Evolutionary conservation across 2,329 filamentous ascomycete genomes (phyloP).

Genomic region (Verticillium tricorpus): DNA sequence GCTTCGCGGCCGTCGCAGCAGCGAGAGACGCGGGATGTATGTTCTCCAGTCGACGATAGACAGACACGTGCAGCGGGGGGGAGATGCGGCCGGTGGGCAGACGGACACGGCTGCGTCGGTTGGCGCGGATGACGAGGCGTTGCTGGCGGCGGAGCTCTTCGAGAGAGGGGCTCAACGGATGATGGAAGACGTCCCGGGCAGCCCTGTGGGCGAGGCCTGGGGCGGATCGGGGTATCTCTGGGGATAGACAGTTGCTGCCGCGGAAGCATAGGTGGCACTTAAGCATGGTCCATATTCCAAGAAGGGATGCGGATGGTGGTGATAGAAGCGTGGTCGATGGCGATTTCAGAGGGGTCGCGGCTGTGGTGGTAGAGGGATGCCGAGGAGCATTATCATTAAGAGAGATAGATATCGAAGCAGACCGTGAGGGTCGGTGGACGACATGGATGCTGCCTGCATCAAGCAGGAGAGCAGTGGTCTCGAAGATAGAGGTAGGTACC

Average conservation of each 20-base stretch:
- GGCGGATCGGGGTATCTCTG: constrained; percentile 4
- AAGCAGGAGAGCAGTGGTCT: neutral
- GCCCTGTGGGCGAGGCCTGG: constrained; percentile 20
- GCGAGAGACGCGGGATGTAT: neutral
- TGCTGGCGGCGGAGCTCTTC: constrained; percentile 28
- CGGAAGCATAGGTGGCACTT: constrained; percentile 35
- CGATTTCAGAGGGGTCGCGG: neutral
- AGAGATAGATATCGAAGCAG: neutral
- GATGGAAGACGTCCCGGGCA: constrained; percentile 25
- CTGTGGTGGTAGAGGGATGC: neutral
- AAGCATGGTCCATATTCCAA: constrained; percentile 36
- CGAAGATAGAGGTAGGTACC: neutral
- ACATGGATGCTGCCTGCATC: neutral
- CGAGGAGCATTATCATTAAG: constrained; percentile 1
- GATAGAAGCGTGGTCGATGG: constrained; percentile 16
- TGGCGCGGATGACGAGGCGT: constrained; percentile 15
- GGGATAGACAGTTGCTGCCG: constrained; percentile 9
- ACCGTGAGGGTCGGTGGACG: neutral
- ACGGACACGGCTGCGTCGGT: constrained; percentile 28
- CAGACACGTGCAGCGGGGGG: neutral
- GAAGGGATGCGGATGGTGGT: constrained; percentile 23
- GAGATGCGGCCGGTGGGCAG: constrained; percentile 15
- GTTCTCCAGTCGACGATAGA: neutral
- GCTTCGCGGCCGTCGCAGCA: neutral
- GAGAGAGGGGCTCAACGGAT: constrained; percentile 23